These are phyloP conservation scores for Rhizopus microsporus DNA, from an alignment of 371 early-diverging fungal species.

Conservation along the genomic window DNA sequence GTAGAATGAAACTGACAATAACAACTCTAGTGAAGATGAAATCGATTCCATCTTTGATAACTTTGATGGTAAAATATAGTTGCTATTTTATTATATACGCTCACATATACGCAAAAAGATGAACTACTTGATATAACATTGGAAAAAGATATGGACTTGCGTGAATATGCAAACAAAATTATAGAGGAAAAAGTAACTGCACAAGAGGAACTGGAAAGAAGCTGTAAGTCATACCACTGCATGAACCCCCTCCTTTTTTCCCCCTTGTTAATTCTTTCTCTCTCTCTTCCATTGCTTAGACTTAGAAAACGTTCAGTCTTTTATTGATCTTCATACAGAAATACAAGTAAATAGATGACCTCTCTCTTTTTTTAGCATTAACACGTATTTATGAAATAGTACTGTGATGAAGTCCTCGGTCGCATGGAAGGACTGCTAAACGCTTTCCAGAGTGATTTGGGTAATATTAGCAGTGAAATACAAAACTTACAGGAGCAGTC, in stretches of 20 bases:
- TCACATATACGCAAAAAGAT: conserved; percentile 61
- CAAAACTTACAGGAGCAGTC: conserved; percentile 81
- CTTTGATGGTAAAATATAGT: conserved; percentile 48
- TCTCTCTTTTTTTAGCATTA: background rate
- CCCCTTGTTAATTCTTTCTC: background rate
- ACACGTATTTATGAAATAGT: conserved; percentile 24
- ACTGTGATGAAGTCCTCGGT: conserved; percentile 82
- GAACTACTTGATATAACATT: conserved; percentile 78
- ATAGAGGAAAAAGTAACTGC: conserved; percentile 69
- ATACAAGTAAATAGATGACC: conserved; percentile 49
- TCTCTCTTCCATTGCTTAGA: conserved; percentile 41
- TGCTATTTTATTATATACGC: background rate
- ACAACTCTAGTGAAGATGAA: conserved; percentile 29
- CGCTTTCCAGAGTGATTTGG: conserved; percentile 85
- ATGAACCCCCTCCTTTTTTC: background rate
- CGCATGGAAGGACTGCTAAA: conserved; percentile 83
- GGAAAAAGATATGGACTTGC: conserved; percentile 82
- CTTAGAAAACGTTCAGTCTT: conserved; percentile 63
- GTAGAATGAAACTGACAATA: conserved; percentile 12
- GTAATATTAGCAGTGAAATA: conserved; percentile 87
- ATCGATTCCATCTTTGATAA: conserved; percentile 53
- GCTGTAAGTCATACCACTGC: conserved; percentile 54
- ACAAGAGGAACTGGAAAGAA: conserved; percentile 73
- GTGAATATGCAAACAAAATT: conserved; percentile 81
- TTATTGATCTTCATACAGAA: conserved; percentile 73